phyloP scores from a whole-genome alignment of 2,329 filamentous ascomycete genomes.

The Epichloe sp. region DNA sequence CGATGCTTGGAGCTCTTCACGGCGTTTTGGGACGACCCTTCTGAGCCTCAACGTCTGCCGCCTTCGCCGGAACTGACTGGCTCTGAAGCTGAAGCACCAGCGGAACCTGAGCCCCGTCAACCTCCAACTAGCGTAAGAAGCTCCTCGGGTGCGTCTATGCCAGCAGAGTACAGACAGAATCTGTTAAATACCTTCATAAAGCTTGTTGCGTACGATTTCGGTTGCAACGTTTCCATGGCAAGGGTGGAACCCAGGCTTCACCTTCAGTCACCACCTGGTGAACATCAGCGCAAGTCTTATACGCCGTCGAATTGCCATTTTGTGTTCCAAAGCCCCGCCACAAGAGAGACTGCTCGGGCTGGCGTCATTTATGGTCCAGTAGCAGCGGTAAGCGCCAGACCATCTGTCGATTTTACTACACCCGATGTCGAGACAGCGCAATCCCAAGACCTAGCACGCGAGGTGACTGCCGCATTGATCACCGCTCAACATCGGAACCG shows the following conservation, averaged over 20 bases:
- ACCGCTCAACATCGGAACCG: slow-evolving; percentile 52
- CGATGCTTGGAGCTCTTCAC: slow-evolving; percentile 47
- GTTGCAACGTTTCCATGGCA: slow-evolving; percentile 44
- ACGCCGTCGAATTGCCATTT: slow-evolving; percentile 47
- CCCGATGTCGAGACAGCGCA: slow-evolving; percentile 40
- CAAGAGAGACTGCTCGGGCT: slow-evolving; percentile 45
- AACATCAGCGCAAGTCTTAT: slow-evolving; percentile 33
- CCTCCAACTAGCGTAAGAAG: slow-evolving; percentile 23
- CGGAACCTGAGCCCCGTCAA: slow-evolving; percentile 7
- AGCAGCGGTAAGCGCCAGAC: slow-evolving; percentile 45
- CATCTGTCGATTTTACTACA: slow-evolving; percentile 35
- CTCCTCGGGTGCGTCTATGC: slow-evolving; percentile 40
- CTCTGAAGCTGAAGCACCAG: slow-evolving; percentile 7
- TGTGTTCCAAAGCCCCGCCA: slow-evolving; percentile 44
- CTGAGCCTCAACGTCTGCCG: slow-evolving; percentile 20
- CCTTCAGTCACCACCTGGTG: slow-evolving; percentile 27
- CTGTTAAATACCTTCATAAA: slow-evolving; percentile 49
- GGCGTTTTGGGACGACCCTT: slow-evolving; percentile 49
- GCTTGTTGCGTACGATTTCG: slow-evolving; percentile 52
- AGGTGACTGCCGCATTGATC: slow-evolving; percentile 45
- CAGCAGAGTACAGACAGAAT: slow-evolving; percentile 41
- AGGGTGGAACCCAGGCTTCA: slow-evolving; percentile 47
- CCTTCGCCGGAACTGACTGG: slow-evolving; percentile 20
- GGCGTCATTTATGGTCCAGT: slow-evolving; percentile 50
- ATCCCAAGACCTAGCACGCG: slow-evolving; percentile 46